phyloP scores from a whole-genome alignment of 176 grass and related monocot genomes.

The Phoenix dactylifera region DNA sequence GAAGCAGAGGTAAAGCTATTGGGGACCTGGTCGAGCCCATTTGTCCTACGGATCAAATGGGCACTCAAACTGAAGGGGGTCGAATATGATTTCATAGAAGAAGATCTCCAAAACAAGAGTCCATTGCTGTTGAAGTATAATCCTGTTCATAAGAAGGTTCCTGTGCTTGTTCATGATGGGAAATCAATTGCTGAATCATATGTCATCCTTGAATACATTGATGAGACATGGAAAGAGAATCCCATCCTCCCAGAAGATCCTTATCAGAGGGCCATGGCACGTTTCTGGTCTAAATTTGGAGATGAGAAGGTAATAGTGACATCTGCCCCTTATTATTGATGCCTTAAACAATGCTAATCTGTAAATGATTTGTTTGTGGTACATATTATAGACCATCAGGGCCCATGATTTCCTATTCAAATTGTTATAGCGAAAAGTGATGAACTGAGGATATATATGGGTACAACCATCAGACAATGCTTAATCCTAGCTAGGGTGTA shows the following conservation, averaged over 20 bases:
- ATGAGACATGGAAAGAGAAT: background rate
- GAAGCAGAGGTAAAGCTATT: background rate
- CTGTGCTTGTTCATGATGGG: background rate
- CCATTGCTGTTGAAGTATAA: slow-evolving; percentile 1
- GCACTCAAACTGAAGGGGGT: slow-evolving; percentile 3
- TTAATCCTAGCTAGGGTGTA: too few relatives aligned
- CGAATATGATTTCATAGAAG: background rate
- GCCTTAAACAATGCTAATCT: too few relatives aligned
- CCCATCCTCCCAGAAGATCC: background rate
- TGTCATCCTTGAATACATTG: slow-evolving; percentile 14
- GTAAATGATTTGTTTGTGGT: too few relatives aligned
- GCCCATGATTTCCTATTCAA: too few relatives aligned
- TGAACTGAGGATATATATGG: too few relatives aligned
- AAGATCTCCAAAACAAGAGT: slow-evolving; percentile 8
- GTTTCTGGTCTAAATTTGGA: slow-evolving; percentile 6
- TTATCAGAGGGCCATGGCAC: background rate
- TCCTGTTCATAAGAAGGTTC: slow-evolving; percentile 7
- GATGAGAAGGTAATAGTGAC: background rate
- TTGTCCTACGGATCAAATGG: background rate
- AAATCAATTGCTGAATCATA: slow-evolving; percentile 3
- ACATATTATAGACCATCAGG: too few relatives aligned
- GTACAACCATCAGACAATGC: too few relatives aligned
- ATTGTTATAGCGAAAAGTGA: too few relatives aligned
- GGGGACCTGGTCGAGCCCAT: background rate
- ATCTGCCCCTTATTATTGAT: too few relatives aligned